Evolutionary conservation across 2,329 filamentous ascomycete species (phyloP).

Genomic region (Cordyceps fumosorosea): DNA sequence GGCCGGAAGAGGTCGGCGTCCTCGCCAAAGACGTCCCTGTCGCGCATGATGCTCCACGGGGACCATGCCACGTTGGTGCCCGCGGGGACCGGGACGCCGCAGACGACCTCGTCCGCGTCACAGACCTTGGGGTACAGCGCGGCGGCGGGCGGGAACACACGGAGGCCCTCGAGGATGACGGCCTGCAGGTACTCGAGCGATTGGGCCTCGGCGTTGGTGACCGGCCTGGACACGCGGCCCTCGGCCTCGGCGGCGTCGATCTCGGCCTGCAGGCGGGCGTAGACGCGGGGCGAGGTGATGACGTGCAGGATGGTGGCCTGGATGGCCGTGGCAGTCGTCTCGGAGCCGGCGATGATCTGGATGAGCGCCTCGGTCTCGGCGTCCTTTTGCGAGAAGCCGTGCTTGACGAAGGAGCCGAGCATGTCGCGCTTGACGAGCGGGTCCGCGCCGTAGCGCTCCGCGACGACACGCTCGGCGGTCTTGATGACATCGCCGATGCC

Average conservation of each 20-base stretch:
- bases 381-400: conserved; percentile 28
- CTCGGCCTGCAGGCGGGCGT: conserved; percentile 36
- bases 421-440: conserved; percentile 26
- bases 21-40: conserved; percentile 20
- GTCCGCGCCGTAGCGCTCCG: conserved; percentile 23
- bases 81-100: conserved; percentile 15
- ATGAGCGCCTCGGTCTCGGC: conserved; percentile 34
- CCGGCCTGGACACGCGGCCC: conserved; percentile 10
- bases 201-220: conserved; percentile 22
- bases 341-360: conserved; percentile 39
- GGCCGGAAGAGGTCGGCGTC: conserved; percentile 19
- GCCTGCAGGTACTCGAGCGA: conserved; percentile 31
- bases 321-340: conserved; percentile 44
- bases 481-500: conserved; percentile 30
- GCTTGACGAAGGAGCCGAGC: conserved; percentile 31
- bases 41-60: conserved; percentile 20
- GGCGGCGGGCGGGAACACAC: conserved; percentile 18
- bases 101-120: conserved; percentile 10
- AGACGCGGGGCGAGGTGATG: conserved; percentile 37
- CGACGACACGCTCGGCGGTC: conserved; percentile 22
- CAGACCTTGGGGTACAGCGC: conserved; percentile 19
- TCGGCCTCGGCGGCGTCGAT: conserved; percentile 24
- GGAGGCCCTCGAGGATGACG: conserved; percentile 34
- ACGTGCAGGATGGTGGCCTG: conserved; percentile 41
- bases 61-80: conserved; percentile 19